Evolutionary conservation across 2,329 filamentous ascomycete species (phyloP), one percentile per base, ranked within the genome.

Genomic region (Penicillium sp.): DNA sequence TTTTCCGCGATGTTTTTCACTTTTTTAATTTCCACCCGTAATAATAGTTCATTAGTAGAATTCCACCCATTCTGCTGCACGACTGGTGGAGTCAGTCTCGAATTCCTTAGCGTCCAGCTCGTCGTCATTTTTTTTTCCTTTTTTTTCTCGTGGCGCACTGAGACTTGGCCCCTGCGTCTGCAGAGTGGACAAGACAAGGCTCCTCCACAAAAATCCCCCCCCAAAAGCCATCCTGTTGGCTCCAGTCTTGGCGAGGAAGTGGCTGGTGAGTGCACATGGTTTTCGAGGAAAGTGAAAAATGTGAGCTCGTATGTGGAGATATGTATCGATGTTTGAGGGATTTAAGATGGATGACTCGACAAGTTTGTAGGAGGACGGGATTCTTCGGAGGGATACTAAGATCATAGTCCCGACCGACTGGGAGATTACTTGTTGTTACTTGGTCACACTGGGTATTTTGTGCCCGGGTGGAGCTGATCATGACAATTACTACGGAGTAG

Each of bases 121-220:
- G 35, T 52, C 51, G 51, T 52, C 51, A 40, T 33, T 35, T 22
- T 1, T 22, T 38, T 46, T 25, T 46, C 22, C 51, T 1, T 22
- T 38, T 46, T 25, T 46, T 48, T 48, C 40, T 30, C 26, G 51
- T 62, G 58, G 59, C 59, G 60, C 49, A 60, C 45, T 52, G 59
- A 52, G 13, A 16, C 46, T 55, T 58, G 60, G 57, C 54, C 62
- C 65, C 62, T 66, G 60, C 64, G 55, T 60, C 54, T 22, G 48
- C 28, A 51, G 46, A 30, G 28, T 37, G 22, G 11, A 11, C 6
- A 22, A 22, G 19, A 22, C 19, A 22, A 22, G 14, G 22, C 35
- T 25, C 26, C 55, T 52, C 45, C 55, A 37, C 46, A 19, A 51
- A 33, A 19, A 51, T 22, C 19, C 19, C 19, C 19, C 19, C 19